Base-by-base conservation (phyloP, 768 basidiomycete species). In the Lyophyllum shimeji region DNA sequence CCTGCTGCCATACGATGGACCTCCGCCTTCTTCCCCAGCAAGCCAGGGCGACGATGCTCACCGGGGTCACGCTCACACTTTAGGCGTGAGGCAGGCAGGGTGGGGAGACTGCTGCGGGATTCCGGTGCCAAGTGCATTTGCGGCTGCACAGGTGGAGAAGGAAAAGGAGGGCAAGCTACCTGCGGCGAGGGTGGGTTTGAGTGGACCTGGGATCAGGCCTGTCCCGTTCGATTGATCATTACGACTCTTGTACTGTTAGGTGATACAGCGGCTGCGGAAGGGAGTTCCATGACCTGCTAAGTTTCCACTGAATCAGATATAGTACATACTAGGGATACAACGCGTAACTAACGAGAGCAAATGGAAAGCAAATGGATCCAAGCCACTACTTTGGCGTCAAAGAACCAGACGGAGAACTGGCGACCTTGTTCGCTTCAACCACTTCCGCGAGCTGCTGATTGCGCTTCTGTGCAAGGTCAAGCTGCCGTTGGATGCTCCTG, bases 101-200 rank as follows among this genome's bases (percentile, higher is more conserved):
- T 93, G 92, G 90, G 93, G 90, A 0, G 92, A 96, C 61, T 94
- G 94, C 66, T 95, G 94, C 69, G 93, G 93, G 0, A 96, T 95
- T 57, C 86, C 85, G 0, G 84, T 96, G 6, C 94, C 94, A 3
- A 87, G 85, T 39, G 87, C 71, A 2, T 94, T 95, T 64, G 93
- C 82, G 23, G 91, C 92, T 43, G 89, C 86, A 0, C 73, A 76
- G 55, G 80, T 76, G 27, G 82, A 82, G 61, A 71, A 75, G 62
- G 68, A 74, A 25, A 75, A 80, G 60, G 66, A 71, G 60, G 67
- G 72, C 27, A 74, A 72, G 57, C 62, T 62, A 17, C 72, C 73
- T 12, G 75, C 77, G 0, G 57, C 69, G 56, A 68, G 70, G 52
- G 57, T 70, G 56, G 68, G 70, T 52, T 71, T 89, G 17, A 69